Conservation (phyloP, 495 filamentous ascomycete species). For the Aspergillus haitiensis region DNA sequence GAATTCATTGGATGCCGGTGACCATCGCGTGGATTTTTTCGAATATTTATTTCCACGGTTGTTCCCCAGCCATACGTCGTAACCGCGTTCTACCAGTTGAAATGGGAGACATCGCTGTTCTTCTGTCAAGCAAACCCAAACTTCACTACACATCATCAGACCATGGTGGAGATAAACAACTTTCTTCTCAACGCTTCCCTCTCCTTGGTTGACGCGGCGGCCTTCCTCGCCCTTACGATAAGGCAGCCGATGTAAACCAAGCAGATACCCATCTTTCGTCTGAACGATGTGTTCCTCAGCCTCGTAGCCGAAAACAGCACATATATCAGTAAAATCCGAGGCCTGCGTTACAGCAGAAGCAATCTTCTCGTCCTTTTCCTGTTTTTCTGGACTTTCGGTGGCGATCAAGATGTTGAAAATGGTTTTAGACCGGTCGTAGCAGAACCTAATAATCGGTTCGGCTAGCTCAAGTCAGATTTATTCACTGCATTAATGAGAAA, state of each 20-base stretch:
- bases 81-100: constrained; percentile 83
- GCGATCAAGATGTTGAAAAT: constrained; percentile 79
- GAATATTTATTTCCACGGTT: constrained; percentile 99
- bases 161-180: constrained; percentile 96
- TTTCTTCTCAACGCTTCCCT: constrained; percentile 70
- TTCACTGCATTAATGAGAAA: no score
- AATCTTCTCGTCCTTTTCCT: constrained; percentile 46
- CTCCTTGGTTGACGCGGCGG: constrained; percentile 65
- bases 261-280: constrained; percentile 89
- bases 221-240: constrained; percentile 80
- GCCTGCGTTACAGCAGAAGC: constrained; percentile 61
- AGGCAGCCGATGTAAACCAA: constrained; percentile 84
- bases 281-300: constrained; percentile 96
- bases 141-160: constrained; percentile 97
- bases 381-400: constrained; percentile 62
- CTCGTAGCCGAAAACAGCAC: constrained; percentile 82
- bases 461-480: constrained; percentile 50
- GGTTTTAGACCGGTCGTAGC: constrained; percentile 76
- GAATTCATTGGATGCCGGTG: constrained; percentile 74
- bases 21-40: constrained; percentile 77
- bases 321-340: constrained; percentile 89
- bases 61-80: constrained; percentile 97
- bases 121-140: constrained; percentile 93
- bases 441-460: constrained; percentile 73
- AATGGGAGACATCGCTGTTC: constrained; percentile 84